Evolutionary conservation across 1,139 yeast genomes (phyloP).

Genomic region (Sugiyamaella grinbergsii): DNA sequence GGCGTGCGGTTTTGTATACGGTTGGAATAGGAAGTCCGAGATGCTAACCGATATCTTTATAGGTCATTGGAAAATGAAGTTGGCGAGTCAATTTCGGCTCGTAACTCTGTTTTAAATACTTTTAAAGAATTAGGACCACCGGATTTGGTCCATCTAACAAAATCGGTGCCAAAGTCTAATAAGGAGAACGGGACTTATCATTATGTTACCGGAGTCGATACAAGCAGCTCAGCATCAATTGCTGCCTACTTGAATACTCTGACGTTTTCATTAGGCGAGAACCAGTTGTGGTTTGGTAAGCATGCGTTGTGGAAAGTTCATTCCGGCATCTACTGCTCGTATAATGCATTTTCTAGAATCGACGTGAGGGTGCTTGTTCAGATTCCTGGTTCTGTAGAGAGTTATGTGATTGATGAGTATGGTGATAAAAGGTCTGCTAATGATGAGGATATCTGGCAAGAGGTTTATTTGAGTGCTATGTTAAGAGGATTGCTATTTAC

Average conservation of each 20-base stretch:
- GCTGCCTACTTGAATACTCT: conserved; percentile 77
- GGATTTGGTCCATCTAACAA: conserved; percentile 74
- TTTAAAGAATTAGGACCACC: conserved; percentile 80
- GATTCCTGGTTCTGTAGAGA: conserved; percentile 79
- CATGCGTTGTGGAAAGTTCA: conserved; percentile 75
- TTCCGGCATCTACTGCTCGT: conserved; percentile 66
- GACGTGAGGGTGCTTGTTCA: conserved; percentile 73
- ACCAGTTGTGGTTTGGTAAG: conserved; percentile 74
- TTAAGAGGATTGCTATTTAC: conserved; percentile 70
- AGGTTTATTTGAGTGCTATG: conserved; percentile 74
- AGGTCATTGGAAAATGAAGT: conserved; percentile 51
- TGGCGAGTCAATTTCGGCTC: conserved; percentile 54
- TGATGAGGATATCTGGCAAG: conserved; percentile 61
- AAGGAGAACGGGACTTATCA: conserved; percentile 61
- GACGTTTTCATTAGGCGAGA: conserved; percentile 58
- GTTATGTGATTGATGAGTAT: conserved; percentile 59
- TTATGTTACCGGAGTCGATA: conserved; percentile 66
- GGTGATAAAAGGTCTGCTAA: conserved; percentile 48
- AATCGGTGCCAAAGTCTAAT: conserved; percentile 48
- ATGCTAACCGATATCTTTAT: conserved; percentile 9
- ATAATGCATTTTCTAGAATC: conserved; percentile 65
- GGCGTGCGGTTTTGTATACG: not conserved
- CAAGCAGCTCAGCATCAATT: conserved; percentile 60
- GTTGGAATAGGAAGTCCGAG: not conserved
- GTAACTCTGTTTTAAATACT: conserved; percentile 49